Base-by-base conservation (phyloP, 306 rosid genomes). In the Begonia fuchsioides region DNA sequence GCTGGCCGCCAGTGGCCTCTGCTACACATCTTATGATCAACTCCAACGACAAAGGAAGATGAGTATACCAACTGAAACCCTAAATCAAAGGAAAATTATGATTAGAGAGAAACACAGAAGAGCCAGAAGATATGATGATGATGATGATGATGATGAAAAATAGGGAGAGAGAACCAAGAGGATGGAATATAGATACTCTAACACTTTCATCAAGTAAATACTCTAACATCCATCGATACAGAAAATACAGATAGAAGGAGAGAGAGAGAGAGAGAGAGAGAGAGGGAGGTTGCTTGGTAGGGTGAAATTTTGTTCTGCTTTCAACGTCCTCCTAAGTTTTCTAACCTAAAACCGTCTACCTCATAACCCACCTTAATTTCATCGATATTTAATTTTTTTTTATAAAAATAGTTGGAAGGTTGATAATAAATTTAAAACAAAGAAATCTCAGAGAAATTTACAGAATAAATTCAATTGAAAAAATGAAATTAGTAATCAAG, bases 1-100 rank as follows among this genome's bases (percentile, higher is more conserved):
- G 95, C 86, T 15, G 98, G 96, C 58, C 94, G 75, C 98, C 98
- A 90, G 60, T 90, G 98, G 40, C 98, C 98, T 75, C 98, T 81
- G 49, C 79, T 85, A 44, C 98, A 85, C 95, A 88, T 83, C 59
- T 51, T 78, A n/a, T 46, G 53, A 49, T 16, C 16, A 49, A 17
- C 18, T 15, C 3, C 16, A 10, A 17, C n/a, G 10, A 17, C 32
- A 11, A 11, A 19, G 20, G n/a, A 9, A 17, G 35, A 49, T 16
- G 12, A n/a, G 8, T 49, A 16, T 17, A 8, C 19, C 32, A 10
- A 6, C 12, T 49, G 38, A 49, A 17, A 49, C 32, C 32, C 47
- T 47, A 15, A 14, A 5, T 3, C 10, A 12, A 50, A 2, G 15
- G 3, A 50, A 10, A 13, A n/a, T 41, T 9, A 14, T 8, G 40